These are phyloP conservation scores for Debaryomyces maramus DNA, from an alignment of 805 yeast species.

Conservation along the genomic window DNA sequence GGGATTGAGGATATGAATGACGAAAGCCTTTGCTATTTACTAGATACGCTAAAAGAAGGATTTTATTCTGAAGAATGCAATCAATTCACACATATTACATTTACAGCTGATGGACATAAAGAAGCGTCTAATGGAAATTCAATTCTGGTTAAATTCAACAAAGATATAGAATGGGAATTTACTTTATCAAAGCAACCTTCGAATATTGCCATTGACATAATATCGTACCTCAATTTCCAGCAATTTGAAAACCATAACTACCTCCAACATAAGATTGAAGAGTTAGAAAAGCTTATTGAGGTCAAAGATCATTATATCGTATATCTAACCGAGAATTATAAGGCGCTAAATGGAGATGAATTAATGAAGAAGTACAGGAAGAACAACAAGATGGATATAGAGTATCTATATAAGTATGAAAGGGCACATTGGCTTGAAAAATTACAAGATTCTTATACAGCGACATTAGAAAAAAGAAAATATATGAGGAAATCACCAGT, in stretches of 20 bases:
- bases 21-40: slow-evolving; percentile 15
- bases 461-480: background rate
- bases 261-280: slow-evolving; percentile 16
- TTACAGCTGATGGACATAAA: slow-evolving; percentile 2
- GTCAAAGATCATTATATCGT: slow-evolving; percentile 32
- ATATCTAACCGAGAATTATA: slow-evolving; percentile 36
- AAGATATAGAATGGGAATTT: slow-evolving; percentile 18
- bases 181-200: slow-evolving; percentile 10
- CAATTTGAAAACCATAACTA: slow-evolving; percentile 22
- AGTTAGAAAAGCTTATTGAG: slow-evolving; percentile 20
- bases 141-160: background rate
- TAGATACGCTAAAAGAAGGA: slow-evolving; percentile 11
- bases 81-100: no score
- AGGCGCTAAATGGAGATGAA: slow-evolving; percentile 34
- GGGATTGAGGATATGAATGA: slow-evolving; percentile 30
- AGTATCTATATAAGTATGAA: slow-evolving; percentile 11
- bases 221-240: slow-evolving; percentile 20
- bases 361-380: slow-evolving; percentile 28
- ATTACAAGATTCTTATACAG: slow-evolving; percentile 2
- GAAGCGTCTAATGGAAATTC: background rate
- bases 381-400: slow-evolving; percentile 14
- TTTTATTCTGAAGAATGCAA: background rate
- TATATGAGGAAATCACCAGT: background rate
- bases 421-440: slow-evolving; percentile 9
- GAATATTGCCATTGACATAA: slow-evolving; percentile 12